Evolutionary conservation across 225 moss, liverwort and hornwort species (phyloP).

Genomic region (Antitrichia curtipendula): DNA sequence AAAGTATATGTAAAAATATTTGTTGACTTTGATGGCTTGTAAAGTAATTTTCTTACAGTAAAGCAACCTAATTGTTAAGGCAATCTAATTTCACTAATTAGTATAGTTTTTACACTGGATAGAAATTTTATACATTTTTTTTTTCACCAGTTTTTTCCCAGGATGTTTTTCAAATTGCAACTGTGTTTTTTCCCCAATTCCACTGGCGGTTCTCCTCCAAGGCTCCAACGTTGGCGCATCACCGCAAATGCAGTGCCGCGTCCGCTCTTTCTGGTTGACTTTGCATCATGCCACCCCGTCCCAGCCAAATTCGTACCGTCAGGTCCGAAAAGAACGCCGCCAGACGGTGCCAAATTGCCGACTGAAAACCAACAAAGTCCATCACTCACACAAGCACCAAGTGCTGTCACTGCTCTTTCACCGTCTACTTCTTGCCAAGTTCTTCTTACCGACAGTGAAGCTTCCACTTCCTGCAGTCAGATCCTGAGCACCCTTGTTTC

Average conservation of each 20-base stretch:
- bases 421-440: background rate
- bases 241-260: background rate
- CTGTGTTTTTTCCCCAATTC: too few species aligned
- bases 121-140: background rate
- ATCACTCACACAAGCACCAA: background rate
- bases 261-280: background rate
- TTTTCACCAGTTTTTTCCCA: background rate
- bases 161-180: too few species aligned
- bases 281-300: background rate
- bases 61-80: too few species aligned
- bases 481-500: background rate
- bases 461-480: background rate
- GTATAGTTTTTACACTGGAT: accelerated
- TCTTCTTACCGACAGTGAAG: background rate
- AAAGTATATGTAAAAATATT: too few species aligned
- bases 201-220: too few species aligned
- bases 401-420: background rate
- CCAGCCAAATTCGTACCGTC: background rate
- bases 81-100: too few species aligned
- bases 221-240: background rate
- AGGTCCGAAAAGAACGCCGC: background rate
- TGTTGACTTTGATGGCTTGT: too few species aligned
- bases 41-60: too few species aligned
- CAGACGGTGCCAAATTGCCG: background rate
- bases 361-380: background rate